These are phyloP conservation scores for Ceratobasidium sp. DNA, from an alignment of 1,284 basidiomycete genomes.

Conservation along the genomic window DNA sequence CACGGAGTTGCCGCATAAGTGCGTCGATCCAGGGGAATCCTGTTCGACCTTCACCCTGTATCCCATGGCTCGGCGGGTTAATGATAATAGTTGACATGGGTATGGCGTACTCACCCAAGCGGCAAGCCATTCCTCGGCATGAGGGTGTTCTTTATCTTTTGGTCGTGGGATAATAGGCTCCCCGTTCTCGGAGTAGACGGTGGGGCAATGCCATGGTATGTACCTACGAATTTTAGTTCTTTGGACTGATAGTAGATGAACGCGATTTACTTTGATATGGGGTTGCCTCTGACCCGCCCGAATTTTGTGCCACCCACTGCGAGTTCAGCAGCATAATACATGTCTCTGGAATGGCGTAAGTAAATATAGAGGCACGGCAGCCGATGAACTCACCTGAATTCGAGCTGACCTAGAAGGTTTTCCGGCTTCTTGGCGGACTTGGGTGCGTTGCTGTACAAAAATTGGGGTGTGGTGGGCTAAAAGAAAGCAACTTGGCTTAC, in stretches of 20 bases:
- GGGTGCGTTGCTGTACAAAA: conserved; percentile 26
- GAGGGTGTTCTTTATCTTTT: conserved; percentile 50
- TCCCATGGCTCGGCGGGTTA: not conserved
- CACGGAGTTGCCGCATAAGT: conserved; percentile 57
- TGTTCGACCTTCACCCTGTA: conserved; percentile 54
- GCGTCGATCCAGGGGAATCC: conserved; percentile 61
- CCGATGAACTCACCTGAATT: conserved; percentile 48
- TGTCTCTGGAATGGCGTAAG: conserved; percentile 49
- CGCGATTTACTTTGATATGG: conserved; percentile 51
- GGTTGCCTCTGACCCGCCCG: conserved; percentile 55
- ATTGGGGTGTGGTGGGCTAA: not conserved
- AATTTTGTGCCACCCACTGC: conserved; percentile 52
- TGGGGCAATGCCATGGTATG: conserved; percentile 56
- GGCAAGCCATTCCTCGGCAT: conserved; percentile 53
- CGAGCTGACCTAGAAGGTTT: conserved; percentile 51
- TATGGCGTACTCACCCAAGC: conserved; percentile 50
- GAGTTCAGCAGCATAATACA: conserved; percentile 57
- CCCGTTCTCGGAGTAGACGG: conserved; percentile 54
- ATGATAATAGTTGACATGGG: not conserved
- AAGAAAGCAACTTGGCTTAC: conserved; percentile 46
- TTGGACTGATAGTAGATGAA: not conserved
- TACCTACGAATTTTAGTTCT: conserved; percentile 46
- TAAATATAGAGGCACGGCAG: not conserved
- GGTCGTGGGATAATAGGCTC: conserved; percentile 53
- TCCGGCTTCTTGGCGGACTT: conserved; percentile 51